Percentiles rank a stretch among this genome's conserved stretches.
These are phyloP conservation scores for Seiridium cupressi DNA, from an alignment of 2,329 filamentous ascomycete genomes.

Conservation along the genomic window DNA sequence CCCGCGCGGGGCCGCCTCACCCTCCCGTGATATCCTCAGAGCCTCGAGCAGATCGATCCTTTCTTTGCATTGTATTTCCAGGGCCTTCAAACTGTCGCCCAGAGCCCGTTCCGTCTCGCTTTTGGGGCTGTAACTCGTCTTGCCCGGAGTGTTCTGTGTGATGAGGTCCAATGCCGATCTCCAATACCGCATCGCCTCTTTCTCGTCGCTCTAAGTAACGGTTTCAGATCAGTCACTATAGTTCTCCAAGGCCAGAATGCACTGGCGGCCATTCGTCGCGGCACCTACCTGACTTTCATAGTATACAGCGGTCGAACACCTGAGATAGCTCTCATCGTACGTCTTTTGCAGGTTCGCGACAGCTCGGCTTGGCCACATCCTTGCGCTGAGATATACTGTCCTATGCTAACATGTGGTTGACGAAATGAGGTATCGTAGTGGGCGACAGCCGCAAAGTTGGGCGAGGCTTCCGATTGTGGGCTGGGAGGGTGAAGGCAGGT, in stretches of 20 bases:
- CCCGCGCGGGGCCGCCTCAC: slow-evolving; percentile 30
- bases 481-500: no score
- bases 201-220: slow-evolving; percentile 72
- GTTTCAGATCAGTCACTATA: background rate
- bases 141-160: slow-evolving; percentile 78
- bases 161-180: slow-evolving; percentile 84
- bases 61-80: slow-evolving; percentile 92
- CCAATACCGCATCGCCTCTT: slow-evolving; percentile 89
- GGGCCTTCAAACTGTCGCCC: slow-evolving; percentile 74
- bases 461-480: no score
- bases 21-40: slow-evolving; percentile 63
- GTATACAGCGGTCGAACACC: slow-evolving; percentile 92
- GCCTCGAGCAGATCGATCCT: slow-evolving; percentile 85
- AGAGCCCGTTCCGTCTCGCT: slow-evolving; percentile 83
- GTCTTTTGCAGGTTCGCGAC: slow-evolving; percentile 87
- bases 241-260: no score
- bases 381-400: slow-evolving; percentile 8
- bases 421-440: no score
- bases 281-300: slow-evolving; percentile 70
- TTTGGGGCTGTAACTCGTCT: slow-evolving; percentile 65
- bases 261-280: background rate
- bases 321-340: slow-evolving; percentile 94
- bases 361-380: slow-evolving; percentile 52
- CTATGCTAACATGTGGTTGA: no score
- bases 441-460: no score